Evolutionary conservation across 1,284 basidiomycete genomes (phyloP), one percentile per base, ranked within the genome.

Genomic region (Cutaneotrichosporon sp.): DNA sequence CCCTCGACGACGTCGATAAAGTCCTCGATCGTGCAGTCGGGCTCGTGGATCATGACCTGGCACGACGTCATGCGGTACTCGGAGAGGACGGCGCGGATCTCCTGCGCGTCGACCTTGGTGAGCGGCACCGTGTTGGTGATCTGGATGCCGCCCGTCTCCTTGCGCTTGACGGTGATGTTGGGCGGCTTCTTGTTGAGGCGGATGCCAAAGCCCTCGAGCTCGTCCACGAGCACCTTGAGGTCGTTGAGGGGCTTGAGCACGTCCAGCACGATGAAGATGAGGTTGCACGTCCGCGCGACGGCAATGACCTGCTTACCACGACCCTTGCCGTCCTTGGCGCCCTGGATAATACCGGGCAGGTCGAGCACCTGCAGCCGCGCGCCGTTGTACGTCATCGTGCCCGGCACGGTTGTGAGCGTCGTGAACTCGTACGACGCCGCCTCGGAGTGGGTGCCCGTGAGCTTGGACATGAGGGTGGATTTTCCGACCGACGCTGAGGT

Each of bases 381-480:
- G 86, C 80, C 80, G 66, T 81, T 80, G 66, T 77, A 72, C 14
- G 69, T 92, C 67, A 99, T 79, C 1, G 95, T 98, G 51, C 97
- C 97, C 8, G 97, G 97, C 1, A 99, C 95, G 10, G 78, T 79
- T 7, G 78, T 81, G 38, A 83, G 71, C 25, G 84, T 84, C 11
- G 97, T 99, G 82, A 99, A 99, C 79, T 99, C 95, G 75, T 99
- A 99, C 66, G 91, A 95, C 8, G 97, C 97, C n/a, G 89, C 89
- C 80, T 97, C 94, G 43, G 95, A 98, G 72, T 95, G 91, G 24
- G 95, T 99, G 58, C 97, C 97, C 76, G 95, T 99, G 63, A 99
- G 84, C 76, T 95, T 97, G 49, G 94, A 95, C 95, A 99, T 99
- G 55, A 97, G 83, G 1, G 93, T 97, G 25, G 93, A 97, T 88